Conservation (phyloP, 768 basidiomycete species). For the Cystobasidium ongulense region DNA sequence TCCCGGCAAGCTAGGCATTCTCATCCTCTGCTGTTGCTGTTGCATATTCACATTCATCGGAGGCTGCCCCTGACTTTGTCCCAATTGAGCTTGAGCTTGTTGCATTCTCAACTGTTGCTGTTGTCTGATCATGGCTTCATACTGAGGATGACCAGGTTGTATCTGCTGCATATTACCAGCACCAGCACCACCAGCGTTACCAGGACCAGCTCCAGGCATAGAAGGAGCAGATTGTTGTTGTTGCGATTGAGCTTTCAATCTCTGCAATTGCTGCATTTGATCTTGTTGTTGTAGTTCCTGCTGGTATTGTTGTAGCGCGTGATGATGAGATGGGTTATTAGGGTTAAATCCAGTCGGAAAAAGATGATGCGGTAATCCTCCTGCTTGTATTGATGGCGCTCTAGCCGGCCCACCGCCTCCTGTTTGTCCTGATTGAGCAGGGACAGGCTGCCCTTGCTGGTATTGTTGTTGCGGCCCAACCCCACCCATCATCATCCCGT, state of each 20-base stretch:
- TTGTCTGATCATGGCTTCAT: conserved; percentile 5
- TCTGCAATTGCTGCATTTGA: neutral
- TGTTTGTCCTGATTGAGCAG: neutral
- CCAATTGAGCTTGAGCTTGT: neutral
- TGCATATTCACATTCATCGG: neutral
- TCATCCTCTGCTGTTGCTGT: neutral
- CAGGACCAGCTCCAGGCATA: neutral
- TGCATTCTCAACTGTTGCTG: conserved; percentile 8
- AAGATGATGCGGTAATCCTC: neutral
- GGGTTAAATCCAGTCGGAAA: conserved; percentile 1
- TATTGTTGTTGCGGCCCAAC: neutral
- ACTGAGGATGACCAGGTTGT: neutral
- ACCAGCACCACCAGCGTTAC: neutral
- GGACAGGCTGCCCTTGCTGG: neutral
- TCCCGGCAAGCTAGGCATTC: neutral
- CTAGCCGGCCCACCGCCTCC: neutral
- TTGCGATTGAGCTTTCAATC: neutral
- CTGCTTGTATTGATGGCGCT: neutral
- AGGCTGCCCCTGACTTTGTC: neutral
- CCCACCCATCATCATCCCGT: neutral
- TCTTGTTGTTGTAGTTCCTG: conserved; percentile 12
- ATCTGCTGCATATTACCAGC: neutral
- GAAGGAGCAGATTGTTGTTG: neutral
- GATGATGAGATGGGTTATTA: conserved; percentile 2
- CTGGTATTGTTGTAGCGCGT: neutral